Base-by-base conservation (phyloP, 2,329 filamentous ascomycete species). In the Ceratocystiopsis sp. region DNA sequence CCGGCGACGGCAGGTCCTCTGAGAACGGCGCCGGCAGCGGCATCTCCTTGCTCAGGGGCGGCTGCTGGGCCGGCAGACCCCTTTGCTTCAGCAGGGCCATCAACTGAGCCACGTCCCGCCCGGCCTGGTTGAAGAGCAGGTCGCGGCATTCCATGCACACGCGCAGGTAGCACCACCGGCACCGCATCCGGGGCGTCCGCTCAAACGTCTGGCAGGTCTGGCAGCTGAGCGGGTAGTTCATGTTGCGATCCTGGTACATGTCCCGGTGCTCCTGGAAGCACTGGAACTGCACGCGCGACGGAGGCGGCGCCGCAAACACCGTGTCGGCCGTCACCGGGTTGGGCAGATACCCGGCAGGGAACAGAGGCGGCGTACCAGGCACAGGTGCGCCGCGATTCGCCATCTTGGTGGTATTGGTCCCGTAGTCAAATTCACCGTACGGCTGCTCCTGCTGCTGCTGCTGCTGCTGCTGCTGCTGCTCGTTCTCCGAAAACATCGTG, bases 171-270 rank as follows among this genome's bases (percentile, higher is more conserved):
- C 70, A 74, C 54, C 66, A 69, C 14, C 57, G 56, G 53, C 70
- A 74, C 17, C 59, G 60, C 56, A 59, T 66, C 34, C 70, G 64
- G 48, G 63, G 56, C 38, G 63, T 60, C 8, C 53, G 51, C 45
- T 73, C 67, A 41, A 60, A 57, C 45, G 58, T 60, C 42, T 61
- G 61, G 54, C 72, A 76, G 4, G 65, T 61, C 54, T 72, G 67
- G 53, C 72, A 76, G 12, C 67, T 61, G 17, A 75, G 59, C 2
- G 70, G 61, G 51, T 73, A 68, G 50, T 63, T 54, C 39, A 53
- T 55, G 54, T 75, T 75, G 46, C 58, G 57, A 42, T 64, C 63
- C 35, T 61, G 56, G 43, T 66, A 60, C 65, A 75, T 69, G 39
- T 56, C 60, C 39, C 53, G 54, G 52, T 76, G 72, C 4, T 54